Conservation (phyloP, 805 yeast species). For the Candida vaughaniae region DNA sequence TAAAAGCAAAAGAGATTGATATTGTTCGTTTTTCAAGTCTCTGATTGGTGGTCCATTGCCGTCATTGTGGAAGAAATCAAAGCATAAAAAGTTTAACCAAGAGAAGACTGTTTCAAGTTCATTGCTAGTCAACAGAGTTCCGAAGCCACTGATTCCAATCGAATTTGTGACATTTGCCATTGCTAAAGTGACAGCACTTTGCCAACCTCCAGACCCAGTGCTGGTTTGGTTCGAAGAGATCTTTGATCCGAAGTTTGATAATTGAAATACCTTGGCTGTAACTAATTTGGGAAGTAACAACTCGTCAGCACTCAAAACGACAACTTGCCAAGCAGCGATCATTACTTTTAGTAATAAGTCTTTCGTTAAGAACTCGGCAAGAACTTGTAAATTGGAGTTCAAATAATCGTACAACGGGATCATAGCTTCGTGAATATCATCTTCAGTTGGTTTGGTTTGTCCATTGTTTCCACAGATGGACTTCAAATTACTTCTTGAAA, state of each 20-base stretch:
- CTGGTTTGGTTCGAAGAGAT: constrained; percentile 9
- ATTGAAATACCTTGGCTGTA: constrained; percentile 34
- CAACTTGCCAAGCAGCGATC: constrained; percentile 78
- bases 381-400: constrained; percentile 62
- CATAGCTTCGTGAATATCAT: constrained; percentile 61
- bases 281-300: constrained; percentile 72
- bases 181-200: constrained; percentile 46
- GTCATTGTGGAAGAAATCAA: constrained; percentile 74
- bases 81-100: constrained; percentile 66
- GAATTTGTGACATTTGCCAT: constrained; percentile 50
- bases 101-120: constrained; percentile 69
- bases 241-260: constrained; percentile 21
- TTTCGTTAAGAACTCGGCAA: constrained; percentile 58
- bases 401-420: constrained; percentile 73
- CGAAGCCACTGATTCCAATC: constrained; percentile 46
- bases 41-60: constrained; percentile 79
- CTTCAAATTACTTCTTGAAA: constrained; percentile 58
- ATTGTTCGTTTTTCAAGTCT: constrained; percentile 58
- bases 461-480: constrained; percentile 55
- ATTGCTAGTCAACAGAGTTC: constrained; percentile 51
- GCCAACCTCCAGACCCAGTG: constrained; percentile 31
- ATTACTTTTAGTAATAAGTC: constrained; percentile 61
- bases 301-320: constrained; percentile 66
- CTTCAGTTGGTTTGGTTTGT: constrained; percentile 38
- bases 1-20: constrained; percentile 61